Percentiles rank a stretch among this genome's conserved stretches.
These are phyloP conservation scores for Candida verbasci DNA, from an alignment of 805 yeast species.

Conservation along the genomic window DNA sequence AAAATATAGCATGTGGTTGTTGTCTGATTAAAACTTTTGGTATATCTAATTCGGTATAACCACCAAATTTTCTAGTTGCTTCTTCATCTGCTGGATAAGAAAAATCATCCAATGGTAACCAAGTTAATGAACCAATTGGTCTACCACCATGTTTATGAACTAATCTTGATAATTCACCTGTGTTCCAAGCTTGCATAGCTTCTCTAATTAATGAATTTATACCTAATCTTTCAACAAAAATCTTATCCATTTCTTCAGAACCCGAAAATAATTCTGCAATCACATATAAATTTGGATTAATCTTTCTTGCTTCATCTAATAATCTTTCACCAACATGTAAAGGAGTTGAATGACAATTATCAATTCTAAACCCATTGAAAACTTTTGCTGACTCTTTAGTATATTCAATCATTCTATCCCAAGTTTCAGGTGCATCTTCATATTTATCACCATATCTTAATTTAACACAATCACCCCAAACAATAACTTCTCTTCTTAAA, in stretches of 20 bases:
- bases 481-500: constrained; percentile 84
- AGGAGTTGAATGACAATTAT: constrained; percentile 96
- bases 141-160: constrained; percentile 93
- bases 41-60: constrained; percentile 60
- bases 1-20: constrained; percentile 89
- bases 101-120: constrained; percentile 71
- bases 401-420: constrained; percentile 85
- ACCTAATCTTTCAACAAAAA: constrained; percentile 88
- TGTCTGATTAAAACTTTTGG: constrained; percentile 63
- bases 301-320: constrained; percentile 80
- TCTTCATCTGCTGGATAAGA: constrained; percentile 58
- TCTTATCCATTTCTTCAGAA: constrained; percentile 82
- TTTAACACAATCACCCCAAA: constrained; percentile 97
- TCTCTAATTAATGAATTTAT: constrained; percentile 87
- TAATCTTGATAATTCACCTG: constrained; percentile 76
- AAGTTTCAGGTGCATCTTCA: constrained; percentile 81
- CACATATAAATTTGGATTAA: constrained; percentile 81
- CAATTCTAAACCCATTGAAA: constrained; percentile 88
- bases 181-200: constrained; percentile 96
- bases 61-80: constrained; percentile 23
- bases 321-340: constrained; percentile 88
- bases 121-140: constrained; percentile 87
- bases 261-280: constrained; percentile 95
- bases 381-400: constrained; percentile 64
- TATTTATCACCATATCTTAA: constrained; percentile 76